Base-by-base conservation (phyloP, 106 monocot genomes). In the Posidonia australis region DNA sequence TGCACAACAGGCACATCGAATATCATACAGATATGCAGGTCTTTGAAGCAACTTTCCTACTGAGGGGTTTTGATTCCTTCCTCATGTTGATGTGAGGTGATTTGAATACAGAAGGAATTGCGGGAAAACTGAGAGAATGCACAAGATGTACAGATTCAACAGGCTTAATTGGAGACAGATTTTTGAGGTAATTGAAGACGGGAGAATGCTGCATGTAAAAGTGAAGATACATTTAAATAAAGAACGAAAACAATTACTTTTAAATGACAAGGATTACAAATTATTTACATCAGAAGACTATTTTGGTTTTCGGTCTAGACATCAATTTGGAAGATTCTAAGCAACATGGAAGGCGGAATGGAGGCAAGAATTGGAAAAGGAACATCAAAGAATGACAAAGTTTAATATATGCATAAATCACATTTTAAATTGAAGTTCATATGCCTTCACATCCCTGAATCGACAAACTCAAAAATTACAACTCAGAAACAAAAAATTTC, bases 131-230 rank as follows among this genome's bases (percentile, higher is more conserved):
- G 44, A 63, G 12, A 62, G 62, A 45, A 27, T 58, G 72, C 1
- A 27, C 56, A n/a, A 64, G 56, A 65, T 72, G 56, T 13, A 58
- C 55, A 31, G 72, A 44, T 58, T 58, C 44, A 0, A 72, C 55
- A 6, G 64, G 64, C 54, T 72, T 43, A 13, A 72, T 72, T 46
- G 72, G 72, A 19, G 72, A 72, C 12, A 72, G 72, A 29, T 26
- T 72, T 29, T 65, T 57, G 65, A 72, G 54, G 36, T 56, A 72
- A 46, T 21, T 64, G 46, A 65, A 72, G n/a, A 72, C 64, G 2
- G 72, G 72, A 5, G 72, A 72, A 65, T 72, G 64, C 72, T 72
- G 72, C 72, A 72, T 1, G 16, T 26, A 26, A 42, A 65, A 53
- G 10, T 19, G 17, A 52, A 31, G 4, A 67, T 1, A 17, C 5